Conservation (phyloP, 2,329 filamentous ascomycete genomes). For the Coleophoma cylindrospora region DNA sequence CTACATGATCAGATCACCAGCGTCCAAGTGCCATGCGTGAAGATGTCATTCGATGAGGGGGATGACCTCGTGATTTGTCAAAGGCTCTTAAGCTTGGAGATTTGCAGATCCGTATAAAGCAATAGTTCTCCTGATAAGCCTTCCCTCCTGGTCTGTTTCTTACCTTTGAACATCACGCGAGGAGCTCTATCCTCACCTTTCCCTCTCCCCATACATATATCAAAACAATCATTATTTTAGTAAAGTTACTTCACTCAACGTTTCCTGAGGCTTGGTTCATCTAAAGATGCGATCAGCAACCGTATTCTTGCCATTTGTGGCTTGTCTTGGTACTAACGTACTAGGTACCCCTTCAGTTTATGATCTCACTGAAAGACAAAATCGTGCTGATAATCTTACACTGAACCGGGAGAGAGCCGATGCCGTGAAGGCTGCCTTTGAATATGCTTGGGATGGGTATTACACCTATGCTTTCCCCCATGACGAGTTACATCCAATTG, state of each 20-base stretch:
- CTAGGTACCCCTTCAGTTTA: slow-evolving; percentile 8
- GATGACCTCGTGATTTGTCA: no score
- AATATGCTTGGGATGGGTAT: slow-evolving; percentile 69
- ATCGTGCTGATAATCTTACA: slow-evolving; percentile 15
- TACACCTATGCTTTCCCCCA: slow-evolving; percentile 70
- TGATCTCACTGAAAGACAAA: slow-evolving; percentile 6
- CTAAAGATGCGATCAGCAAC: not conserved
- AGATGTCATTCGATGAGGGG: no score
- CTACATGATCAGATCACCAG: slow-evolving; percentile 1
- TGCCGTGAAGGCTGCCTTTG: slow-evolving; percentile 64
- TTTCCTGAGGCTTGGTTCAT: not conserved
- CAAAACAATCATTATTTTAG: not conserved
- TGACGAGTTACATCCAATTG: slow-evolving; percentile 68
- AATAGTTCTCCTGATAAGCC: not conserved
- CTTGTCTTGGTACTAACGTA: slow-evolving; percentile 6
- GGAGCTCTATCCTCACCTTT: slow-evolving; percentile 2
- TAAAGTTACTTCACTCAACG: not conserved
- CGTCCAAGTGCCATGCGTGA: not conserved
- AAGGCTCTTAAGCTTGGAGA: no score
- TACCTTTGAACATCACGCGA: not conserved
- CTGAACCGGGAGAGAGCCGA: slow-evolving; percentile 36
- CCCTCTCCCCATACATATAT: not conserved
- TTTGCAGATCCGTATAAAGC: no score
- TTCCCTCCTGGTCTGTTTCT: not conserved
- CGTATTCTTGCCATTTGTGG: slow-evolving; percentile 8